Percentiles rank a stretch among this genome's conserved stretches.
Conservation (phyloP, 306 rosid genomes). For the Glycine soja region DNA sequence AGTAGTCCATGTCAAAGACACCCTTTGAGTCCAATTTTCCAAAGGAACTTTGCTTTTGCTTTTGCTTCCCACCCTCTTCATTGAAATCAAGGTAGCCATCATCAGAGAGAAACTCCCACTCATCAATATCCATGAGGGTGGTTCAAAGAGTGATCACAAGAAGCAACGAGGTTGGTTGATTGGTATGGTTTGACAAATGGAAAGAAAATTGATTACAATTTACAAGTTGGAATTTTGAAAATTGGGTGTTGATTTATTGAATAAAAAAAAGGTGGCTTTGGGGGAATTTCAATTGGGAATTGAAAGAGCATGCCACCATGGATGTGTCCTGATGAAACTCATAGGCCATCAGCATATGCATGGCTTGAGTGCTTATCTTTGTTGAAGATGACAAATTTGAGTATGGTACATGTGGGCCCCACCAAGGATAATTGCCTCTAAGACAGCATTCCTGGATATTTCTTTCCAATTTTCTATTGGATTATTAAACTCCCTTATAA, state of each 20-base stretch:
- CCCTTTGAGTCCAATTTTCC: constrained; percentile 50
- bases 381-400: constrained; percentile 45
- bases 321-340: constrained; percentile 39
- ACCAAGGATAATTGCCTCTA: constrained; percentile 45
- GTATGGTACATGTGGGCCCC: constrained; percentile 55
- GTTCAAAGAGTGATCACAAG: constrained; percentile 29
- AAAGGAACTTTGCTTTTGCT: constrained; percentile 28
- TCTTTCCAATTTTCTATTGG: constrained; percentile 31
- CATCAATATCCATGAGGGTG: constrained; percentile 72
- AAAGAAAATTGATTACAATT: not conserved
- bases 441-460: constrained; percentile 18
- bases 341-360: constrained; percentile 12
- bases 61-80: constrained; percentile 44
- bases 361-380: constrained; percentile 50
- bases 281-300: constrained; percentile 36
- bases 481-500: not conserved
- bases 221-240: constrained; percentile 8
- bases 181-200: not conserved
- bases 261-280: constrained; percentile 51
- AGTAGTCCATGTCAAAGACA: constrained; percentile 62
- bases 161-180: constrained; percentile 17
- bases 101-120: constrained; percentile 82
- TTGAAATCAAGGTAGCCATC: constrained; percentile 68
- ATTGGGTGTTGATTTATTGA: constrained; percentile 39
- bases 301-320: constrained; percentile 35